Conservation (phyloP, 2,329 filamentous ascomycete genomes). For the Dothiorella sarmentorum region DNA sequence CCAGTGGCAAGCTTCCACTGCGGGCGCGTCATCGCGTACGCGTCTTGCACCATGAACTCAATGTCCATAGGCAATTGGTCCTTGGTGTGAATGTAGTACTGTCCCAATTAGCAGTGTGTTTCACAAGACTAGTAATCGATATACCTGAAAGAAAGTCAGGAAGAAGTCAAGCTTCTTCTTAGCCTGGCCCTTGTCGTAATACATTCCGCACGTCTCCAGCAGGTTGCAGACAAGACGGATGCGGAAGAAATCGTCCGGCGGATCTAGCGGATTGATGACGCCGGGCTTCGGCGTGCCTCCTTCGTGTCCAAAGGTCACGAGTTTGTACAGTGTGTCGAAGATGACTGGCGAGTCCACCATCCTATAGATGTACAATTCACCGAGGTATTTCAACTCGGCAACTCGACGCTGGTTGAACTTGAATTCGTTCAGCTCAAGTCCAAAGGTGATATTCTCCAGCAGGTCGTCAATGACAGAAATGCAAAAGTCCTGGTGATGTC, state of each 20-base stretch:
- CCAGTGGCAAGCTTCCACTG: conserved; percentile 87
- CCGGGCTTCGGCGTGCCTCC: conserved; percentile 78
- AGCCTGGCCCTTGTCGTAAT: conserved; percentile 87
- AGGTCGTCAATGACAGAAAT: conserved; percentile 89
- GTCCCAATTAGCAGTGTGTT: conserved; percentile 19
- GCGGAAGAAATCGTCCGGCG: conserved; percentile 93
- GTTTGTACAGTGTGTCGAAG: conserved; percentile 92
- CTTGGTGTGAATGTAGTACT: conserved; percentile 94
- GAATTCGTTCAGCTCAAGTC: conserved; percentile 94
- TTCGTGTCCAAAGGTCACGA: conserved; percentile 87
- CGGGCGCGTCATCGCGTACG: conserved; percentile 76
- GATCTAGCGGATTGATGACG: conserved; percentile 71
- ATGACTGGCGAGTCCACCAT: conserved; percentile 94
- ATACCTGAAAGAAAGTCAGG: conserved; percentile 84
- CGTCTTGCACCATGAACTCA: conserved; percentile 93
- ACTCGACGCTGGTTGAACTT: conserved; percentile 93
- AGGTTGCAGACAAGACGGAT: conserved; percentile 86
- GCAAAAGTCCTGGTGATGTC: conserved; percentile 88
- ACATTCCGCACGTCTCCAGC: conserved; percentile 92
- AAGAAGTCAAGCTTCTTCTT: conserved; percentile 99
- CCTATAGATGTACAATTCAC: conserved; percentile 95
- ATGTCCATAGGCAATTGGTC: conserved; percentile 91
- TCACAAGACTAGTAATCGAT: conserved; percentile 12
- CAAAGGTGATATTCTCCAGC: conserved; percentile 80
- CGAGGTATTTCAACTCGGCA: conserved; percentile 93